phyloP scores from a whole-genome alignment of 129 eudicot genomes.

The Flaveria brownii region DNA sequence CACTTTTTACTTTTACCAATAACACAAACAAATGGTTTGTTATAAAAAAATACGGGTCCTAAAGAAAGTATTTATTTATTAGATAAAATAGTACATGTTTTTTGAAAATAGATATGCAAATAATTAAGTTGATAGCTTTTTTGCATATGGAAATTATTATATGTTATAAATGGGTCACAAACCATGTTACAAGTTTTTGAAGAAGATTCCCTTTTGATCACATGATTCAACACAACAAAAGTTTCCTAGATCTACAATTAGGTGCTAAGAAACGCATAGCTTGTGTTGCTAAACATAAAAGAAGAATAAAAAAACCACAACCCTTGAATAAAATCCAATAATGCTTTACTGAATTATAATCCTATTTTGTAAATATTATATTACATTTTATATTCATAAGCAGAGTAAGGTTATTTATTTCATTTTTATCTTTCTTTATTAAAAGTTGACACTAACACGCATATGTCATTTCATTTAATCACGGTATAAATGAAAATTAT shows the following conservation, averaged over 20 bases:
- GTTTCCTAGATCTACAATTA: constrained; percentile 18
- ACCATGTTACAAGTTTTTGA: constrained; percentile 38
- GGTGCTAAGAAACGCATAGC: constrained; percentile 19
- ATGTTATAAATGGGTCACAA: constrained; percentile 28
- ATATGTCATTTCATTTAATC: not conserved
- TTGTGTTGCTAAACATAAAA: constrained; percentile 25
- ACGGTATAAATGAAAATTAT: too few relatives aligned
- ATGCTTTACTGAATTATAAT: too few relatives aligned
- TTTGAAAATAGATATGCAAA: constrained; percentile 14
- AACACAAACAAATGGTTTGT: not conserved
- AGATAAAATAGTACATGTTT: not conserved
- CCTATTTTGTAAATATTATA: too few relatives aligned
- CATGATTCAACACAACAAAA: constrained; percentile 23
- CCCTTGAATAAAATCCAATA: not conserved
- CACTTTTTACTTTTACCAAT: constrained; percentile 1
- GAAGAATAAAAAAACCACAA: not conserved
- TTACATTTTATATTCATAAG: too few relatives aligned
- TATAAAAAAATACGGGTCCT: not conserved
- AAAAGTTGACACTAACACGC: not conserved
- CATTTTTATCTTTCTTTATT: not conserved
- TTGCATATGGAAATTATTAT: constrained; percentile 29
- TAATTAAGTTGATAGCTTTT: constrained; percentile 23
- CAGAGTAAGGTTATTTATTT: too few relatives aligned
- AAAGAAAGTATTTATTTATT: not conserved
- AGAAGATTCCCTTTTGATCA: constrained; percentile 21